Evolutionary conservation across 2,329 filamentous ascomycete species (phyloP), one percentile per base, ranked within the genome.

Genomic region (Sporothrix variecibatus): DNA sequence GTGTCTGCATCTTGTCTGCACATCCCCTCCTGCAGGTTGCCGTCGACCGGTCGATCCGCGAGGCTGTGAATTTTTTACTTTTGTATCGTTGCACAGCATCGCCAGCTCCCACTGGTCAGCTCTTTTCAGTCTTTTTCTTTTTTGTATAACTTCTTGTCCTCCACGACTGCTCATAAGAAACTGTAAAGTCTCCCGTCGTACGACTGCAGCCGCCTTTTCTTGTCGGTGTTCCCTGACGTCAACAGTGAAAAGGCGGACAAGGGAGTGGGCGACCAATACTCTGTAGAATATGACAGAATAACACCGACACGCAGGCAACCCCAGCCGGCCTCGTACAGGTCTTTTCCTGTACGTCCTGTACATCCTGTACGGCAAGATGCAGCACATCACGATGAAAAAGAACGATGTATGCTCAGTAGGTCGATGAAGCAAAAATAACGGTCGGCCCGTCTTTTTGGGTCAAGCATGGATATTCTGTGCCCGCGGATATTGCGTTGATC

Each of bases 31-130:
- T 68, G 65, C 65, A 68, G 43, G 15, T 23, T 34, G 49, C 65
- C 65, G 65, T 51, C 43, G 43, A 51, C 43, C 43, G 65, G 65
- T 51, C 65, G 43, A 68, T 51, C 65, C 65, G 65, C 43, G 65
- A 68, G 43, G 65, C 65, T 68, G 65, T 51, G 40, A 26, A 0
- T 46, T 46, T 28, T 9, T 56, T 56, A 3, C 2, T 6, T 9
- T 26, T 6, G 23, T 53, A 23, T 15, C 11, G 38, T 67, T 38
- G 62, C 38, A 67, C 58, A 64, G 60, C 20, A 4, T 38, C 12
- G 7, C 15, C 34, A 40, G 23, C 51, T 56, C 20, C 34, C 60
- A n/a, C 38, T 64, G 60, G 60, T 6, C 60, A 23, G 31, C 51
- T 64, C 51, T n/a, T 26, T 5, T 56, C 20, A 8, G 23, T 40